Base-by-base conservation (phyloP, 1,284 basidiomycete genomes). In the Boletus sp. region DNA sequence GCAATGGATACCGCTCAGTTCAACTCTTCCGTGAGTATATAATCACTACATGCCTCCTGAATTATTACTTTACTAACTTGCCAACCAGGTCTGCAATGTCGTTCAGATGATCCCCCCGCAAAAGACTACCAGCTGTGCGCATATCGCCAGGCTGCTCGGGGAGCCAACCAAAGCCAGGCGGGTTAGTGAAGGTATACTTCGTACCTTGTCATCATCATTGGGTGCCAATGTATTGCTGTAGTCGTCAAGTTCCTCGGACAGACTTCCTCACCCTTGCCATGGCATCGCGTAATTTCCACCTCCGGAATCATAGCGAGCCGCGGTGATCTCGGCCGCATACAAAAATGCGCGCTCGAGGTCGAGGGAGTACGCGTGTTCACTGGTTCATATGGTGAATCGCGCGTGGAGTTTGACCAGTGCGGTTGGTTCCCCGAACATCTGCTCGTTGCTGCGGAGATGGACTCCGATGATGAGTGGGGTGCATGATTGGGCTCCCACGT, bases 231-330 rank as follows among this genome's bases (percentile, higher is more conserved):
- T 8, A 9, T 14, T 20, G 19, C 27, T 29, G 40, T 16, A 58
- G 54, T 58, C 23, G 39, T 59, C 43, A 59, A 46, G 20, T 52
- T 54, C 33, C 50, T 62, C 25, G 53, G 50, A 34, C 60, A 59
- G 23, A 49, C 50, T 25, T 41, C 45, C 5, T 54, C 56, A 3
- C 25, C 46, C 19, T 49, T 47, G 29, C 60, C 58, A 27, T 60
- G 58, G 59, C 53, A 60, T 32, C 53, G 60, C 13, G 51, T 60
- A 19, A 43, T 60, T 26, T 62, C 56, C 25, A 40, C 58, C n/a
- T 51, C 51, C 14, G 60, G 55, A 16, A 52, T 62, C 40, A 46
- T 60, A 17, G 35, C 60, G 13, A 29, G 27, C n/a, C 50, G 32
- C 17, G 49, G 46, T 25, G 50, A 37, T 16, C 46, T 59, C 2